Evolutionary conservation across 441 rosid species (phyloP).

Genomic region (Hura crepitans): DNA sequence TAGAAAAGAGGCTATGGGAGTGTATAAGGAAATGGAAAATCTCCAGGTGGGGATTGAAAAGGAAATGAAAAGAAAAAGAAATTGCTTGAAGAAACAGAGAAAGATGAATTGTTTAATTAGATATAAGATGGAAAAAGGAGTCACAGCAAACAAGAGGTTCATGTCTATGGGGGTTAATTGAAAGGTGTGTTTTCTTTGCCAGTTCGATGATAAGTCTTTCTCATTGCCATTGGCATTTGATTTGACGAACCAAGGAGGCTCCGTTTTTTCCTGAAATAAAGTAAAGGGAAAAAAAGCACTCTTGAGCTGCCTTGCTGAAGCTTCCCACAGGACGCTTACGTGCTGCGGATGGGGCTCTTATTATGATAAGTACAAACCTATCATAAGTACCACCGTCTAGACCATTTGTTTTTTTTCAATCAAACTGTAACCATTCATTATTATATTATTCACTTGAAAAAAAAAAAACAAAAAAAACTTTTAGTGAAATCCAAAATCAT

Average conservation of each 20-base stretch:
- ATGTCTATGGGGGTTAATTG: conserved; percentile 17
- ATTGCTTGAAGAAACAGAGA: conserved; percentile 72
- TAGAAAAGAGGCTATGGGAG: conserved; percentile 41
- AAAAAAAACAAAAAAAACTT: too few species aligned
- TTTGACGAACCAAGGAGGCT: neutral
- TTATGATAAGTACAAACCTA: too few species aligned
- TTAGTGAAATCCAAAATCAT: too few species aligned
- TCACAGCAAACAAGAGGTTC: conserved; percentile 1
- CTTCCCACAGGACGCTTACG: neutral
- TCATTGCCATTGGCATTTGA: conserved; percentile 17
- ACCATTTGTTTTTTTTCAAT: too few species aligned
- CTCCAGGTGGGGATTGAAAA: conserved; percentile 29
- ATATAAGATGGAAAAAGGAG: neutral
- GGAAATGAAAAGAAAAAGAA: conserved; percentile 27
- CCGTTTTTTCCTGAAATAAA: neutral
- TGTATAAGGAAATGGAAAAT: conserved; percentile 12
- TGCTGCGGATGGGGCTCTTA: too few species aligned
- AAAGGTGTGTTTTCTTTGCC: conserved; percentile 45
- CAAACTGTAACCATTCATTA: too few species aligned
- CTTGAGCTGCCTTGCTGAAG: neutral
- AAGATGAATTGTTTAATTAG: neutral
- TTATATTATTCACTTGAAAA: too few species aligned
- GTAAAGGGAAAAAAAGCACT: neutral
- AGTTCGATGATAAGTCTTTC: conserved; percentile 40
- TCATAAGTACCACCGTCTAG: too few species aligned